Evolutionary conservation across 345 rosid species (phyloP), one percentile per base, ranked within the genome.

Genomic region (Bruguiera parviflora): DNA sequence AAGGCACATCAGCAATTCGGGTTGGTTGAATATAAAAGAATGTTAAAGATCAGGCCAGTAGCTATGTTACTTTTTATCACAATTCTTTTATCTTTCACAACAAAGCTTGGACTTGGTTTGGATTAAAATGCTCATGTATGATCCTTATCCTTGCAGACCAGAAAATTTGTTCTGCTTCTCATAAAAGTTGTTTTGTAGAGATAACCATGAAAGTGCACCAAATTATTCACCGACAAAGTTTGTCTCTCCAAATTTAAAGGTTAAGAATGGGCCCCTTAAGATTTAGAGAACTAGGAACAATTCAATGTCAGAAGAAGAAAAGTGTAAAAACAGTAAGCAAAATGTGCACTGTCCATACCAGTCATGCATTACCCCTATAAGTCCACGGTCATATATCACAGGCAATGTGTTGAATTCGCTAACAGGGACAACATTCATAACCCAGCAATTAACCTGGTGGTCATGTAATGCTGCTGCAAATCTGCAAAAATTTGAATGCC

Each of bases 321-420:
- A 68, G 6, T 20, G 55, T 28, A 61, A 28, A 43, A 69, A 9
- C 20, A 52, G 46, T 21, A 7, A 24, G 31, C 28, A 5, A 56
- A 56, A 10, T 24, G 25, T 25, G 51, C 5, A 59, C 62, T 49
- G 29, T 63, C 13, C 53, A 68, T 86, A 86, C 94, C 91, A 89
- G 78, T 89, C 91, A 51, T 89, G 91, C 87, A 86, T 75, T 60
- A 82, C 84, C 39, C 89, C 89, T 22, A 86, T 55, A 63, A 88
- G 84, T 46, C 94, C 88, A 0, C 86, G 88, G 71, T 88, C 91
- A 51, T 86, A 88, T 16, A 88, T 80, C 71, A 88, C 88, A 32
- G 91, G 87, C 74, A 88, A 76, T 39, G 94, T 88, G 74, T 89
- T 86, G 79, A 82, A 84, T 39, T 82, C 88, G 39, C 70, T 81